Evolutionary conservation across 2,329 filamentous ascomycete genomes (phyloP).

Genomic region (Penicillium frequentans): DNA sequence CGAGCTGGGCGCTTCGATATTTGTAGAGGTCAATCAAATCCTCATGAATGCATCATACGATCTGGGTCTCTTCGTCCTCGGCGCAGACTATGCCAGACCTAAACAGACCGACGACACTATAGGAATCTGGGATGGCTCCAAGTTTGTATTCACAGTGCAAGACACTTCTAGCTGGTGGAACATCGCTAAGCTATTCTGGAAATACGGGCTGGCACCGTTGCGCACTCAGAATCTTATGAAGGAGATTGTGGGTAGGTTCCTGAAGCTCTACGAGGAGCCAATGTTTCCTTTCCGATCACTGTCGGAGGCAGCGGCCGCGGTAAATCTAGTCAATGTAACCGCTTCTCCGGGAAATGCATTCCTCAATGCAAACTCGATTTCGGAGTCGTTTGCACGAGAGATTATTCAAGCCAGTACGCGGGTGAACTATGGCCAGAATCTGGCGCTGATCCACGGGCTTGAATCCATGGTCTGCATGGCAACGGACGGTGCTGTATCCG

Average conservation of each 20-base stretch:
- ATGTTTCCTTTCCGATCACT: slow-evolving; percentile 82
- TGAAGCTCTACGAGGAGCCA: slow-evolving; percentile 76
- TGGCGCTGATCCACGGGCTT: slow-evolving; percentile 81
- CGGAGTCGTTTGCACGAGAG: slow-evolving; percentile 68
- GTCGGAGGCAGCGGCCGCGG: slow-evolving; percentile 64
- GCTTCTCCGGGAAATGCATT: slow-evolving; percentile 72
- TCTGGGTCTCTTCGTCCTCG: slow-evolving; percentile 66
- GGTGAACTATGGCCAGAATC: slow-evolving; percentile 92
- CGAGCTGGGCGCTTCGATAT: slow-evolving; percentile 90
- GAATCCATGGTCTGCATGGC: slow-evolving; percentile 93
- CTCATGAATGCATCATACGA: slow-evolving; percentile 69
- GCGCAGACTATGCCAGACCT: slow-evolving; percentile 49
- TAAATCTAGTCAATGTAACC: slow-evolving; percentile 67
- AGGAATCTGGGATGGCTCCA: slow-evolving; percentile 80
- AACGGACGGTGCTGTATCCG: slow-evolving; percentile 75
- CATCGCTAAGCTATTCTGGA: slow-evolving; percentile 75
- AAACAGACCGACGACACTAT: slow-evolving; percentile 53
- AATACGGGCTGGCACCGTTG: slow-evolving; percentile 78
- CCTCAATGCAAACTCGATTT: slow-evolving; percentile 67
- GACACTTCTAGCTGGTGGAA: slow-evolving; percentile 74
- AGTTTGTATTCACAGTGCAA: slow-evolving; percentile 68
- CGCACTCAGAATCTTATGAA: slow-evolving; percentile 72
- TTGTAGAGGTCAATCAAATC: slow-evolving; percentile 81
- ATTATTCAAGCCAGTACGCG: slow-evolving; percentile 87
- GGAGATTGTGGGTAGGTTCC: slow-evolving; percentile 68